A percentile compares a stretch with the other conserved stretches of the same genome.
These are phyloP conservation scores for Thalassiosira sp. DNA, from an alignment of 352 stramenopile species.

Conservation along the genomic window DNA sequence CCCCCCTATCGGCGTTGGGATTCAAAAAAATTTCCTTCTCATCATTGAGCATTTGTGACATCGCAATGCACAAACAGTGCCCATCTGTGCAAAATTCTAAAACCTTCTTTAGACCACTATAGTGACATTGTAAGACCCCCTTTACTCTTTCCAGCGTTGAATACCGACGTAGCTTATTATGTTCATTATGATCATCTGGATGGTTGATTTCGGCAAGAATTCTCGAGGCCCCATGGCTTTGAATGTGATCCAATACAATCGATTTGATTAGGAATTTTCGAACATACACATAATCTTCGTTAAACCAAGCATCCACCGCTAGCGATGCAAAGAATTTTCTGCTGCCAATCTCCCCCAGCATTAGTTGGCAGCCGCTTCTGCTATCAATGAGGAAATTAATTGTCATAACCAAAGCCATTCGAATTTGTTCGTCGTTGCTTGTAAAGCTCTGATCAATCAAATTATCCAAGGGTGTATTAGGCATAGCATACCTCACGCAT, in stretches of 20 bases:
- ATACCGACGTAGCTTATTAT: background rate
- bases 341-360: conserved; percentile 5
- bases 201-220: conserved; percentile 7
- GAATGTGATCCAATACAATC: conserved; percentile 11
- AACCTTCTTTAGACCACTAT: conserved; percentile 5
- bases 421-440: conserved; percentile 5
- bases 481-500: background rate
- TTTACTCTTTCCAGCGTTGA: conserved; percentile 12
- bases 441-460: background rate
- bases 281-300: conserved; percentile 5
- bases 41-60: conserved; percentile 11
- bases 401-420: conserved; percentile 8
- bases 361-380: background rate
- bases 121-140: background rate
- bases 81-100: conserved; percentile 7
- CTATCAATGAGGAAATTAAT: background rate
- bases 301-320: conserved; percentile 8
- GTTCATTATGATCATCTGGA: background rate
- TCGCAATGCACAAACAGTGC: background rate
- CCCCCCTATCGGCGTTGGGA: background rate
- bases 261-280: conserved; percentile 10
- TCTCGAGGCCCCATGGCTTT: background rate
- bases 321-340: conserved; percentile 7
- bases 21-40: conserved; percentile 14
- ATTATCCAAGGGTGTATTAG: conserved; percentile 3